A percentile compares a stretch with the other conserved stretches of the same genome.
phyloP scores from a whole-genome alignment of 2,329 filamentous ascomycete species.

The Anthostomella pinea region DNA sequence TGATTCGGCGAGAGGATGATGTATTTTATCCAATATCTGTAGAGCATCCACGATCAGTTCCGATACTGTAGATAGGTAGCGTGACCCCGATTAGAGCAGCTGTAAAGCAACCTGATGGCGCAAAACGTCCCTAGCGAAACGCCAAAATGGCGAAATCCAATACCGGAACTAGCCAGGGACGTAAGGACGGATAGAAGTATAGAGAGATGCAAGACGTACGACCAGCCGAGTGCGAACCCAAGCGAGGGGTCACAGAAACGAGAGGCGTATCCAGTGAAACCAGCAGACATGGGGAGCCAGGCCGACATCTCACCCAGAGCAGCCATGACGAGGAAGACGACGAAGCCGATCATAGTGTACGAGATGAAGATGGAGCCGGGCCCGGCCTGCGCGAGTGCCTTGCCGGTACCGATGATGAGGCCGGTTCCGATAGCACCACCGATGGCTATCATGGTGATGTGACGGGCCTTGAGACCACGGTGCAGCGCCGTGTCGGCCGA shows the following conservation, averaged over 20 bases:
- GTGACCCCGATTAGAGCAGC: no score
- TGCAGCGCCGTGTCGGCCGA: slow-evolving; percentile 46
- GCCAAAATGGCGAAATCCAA: no score
- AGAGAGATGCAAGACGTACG: slow-evolving; percentile 41
- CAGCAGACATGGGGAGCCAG: slow-evolving; percentile 73
- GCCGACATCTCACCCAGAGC: slow-evolving; percentile 81
- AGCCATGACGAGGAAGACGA: slow-evolving; percentile 81
- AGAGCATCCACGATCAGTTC: no score
- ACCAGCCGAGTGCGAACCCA: slow-evolving; percentile 75
- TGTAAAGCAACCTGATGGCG: no score
- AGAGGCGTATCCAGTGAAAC: slow-evolving; percentile 78
- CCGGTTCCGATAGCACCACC: slow-evolving; percentile 74
- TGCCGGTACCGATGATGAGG: slow-evolving; percentile 67
- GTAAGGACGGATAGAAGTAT: no score
- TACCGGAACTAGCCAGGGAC: no score
- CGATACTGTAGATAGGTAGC: no score
- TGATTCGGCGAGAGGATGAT: slow-evolving; percentile 86
- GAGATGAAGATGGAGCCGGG: slow-evolving; percentile 70
- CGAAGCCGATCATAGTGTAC: slow-evolving; percentile 64
- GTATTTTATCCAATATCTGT: slow-evolving; percentile 68
- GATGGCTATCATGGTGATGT: slow-evolving; percentile 64
- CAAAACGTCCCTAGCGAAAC: no score
- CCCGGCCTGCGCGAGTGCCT: slow-evolving; percentile 50
- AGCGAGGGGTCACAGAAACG: slow-evolving; percentile 78
- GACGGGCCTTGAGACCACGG: slow-evolving; percentile 52